Evolutionary conservation across 2,329 filamentous ascomycete species (phyloP), one percentile per base, ranked within the genome.

Genomic region (Botryosphaeria dothidea): DNA sequence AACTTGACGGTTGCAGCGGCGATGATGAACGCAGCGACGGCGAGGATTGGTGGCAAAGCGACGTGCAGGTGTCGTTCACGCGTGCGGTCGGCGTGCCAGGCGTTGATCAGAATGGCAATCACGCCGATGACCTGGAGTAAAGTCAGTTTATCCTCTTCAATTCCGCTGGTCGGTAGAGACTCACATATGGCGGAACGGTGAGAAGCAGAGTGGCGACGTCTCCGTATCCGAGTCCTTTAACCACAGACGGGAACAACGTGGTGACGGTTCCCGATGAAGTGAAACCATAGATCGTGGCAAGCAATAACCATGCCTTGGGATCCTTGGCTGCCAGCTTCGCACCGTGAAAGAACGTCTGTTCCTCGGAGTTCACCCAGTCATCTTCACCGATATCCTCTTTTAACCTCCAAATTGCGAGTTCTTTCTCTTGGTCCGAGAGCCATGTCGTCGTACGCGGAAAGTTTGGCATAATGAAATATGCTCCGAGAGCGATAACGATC

Each of bases 21-120:
- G 17, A 77, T 65, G 45, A 76, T 70, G 66, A 76, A 76, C 5
- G 71, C 70, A 0, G 66, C 69, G 23, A 75, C 69, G 9, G 70
- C 71, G n/a, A 75, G 67, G 11, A 70, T 25, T 15, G 73, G 68
- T 4, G 74, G 73, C 11, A 73, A 52, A 4, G 73, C 69, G 45
- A 78, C 72, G 69, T 81, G 79, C 46, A 77, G 73, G 68, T 75
- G 80, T 0, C 79, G 72, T 70, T 80, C 78, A n/a, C 74, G 74
- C 2, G 76, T 74, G 4, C 71, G 70, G 66, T 80, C 78, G 4
- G 77, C 77, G 56, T 78, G 72, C 66, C 76, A 76, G 4, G 78
- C 75, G 64, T 78, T 79, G 17, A 69, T 65, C 19, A 78, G 71
- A 13, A 70, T 70, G 19, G 69, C 70, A 58, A 77, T 72, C 25